Conservation (phyloP, 164 flowering plant genomes). For the Stephania cephalantha region DNA sequence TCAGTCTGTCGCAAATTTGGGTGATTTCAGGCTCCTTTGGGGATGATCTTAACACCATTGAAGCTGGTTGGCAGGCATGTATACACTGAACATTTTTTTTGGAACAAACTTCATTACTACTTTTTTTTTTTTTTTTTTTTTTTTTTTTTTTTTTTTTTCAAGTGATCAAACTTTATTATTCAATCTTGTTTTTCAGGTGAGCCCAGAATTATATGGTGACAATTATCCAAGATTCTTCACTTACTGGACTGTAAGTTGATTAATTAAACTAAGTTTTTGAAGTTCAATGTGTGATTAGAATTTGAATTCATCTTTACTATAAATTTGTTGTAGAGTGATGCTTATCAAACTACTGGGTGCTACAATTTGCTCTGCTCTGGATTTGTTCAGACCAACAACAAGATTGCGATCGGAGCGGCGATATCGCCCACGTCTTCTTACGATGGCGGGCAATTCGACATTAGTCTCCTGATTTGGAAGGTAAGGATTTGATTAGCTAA, state of each 20-base stretch:
- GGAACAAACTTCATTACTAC: neutral
- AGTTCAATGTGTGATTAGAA: neutral
- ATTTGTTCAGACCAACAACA: slow-evolving; percentile 87
- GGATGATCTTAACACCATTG: slow-evolving; percentile 93
- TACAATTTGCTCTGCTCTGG: slow-evolving; percentile 96
- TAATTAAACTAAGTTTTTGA: neutral
- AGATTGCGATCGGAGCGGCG: slow-evolving; percentile 93
- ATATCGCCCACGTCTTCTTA: slow-evolving; percentile 78
- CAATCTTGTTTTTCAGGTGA: slow-evolving; percentile 48
- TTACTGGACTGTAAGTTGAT: slow-evolving; percentile 87
- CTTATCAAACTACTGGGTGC: slow-evolving; percentile 97
- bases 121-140: neutral
- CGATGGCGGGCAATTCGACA: slow-evolving; percentile 76
- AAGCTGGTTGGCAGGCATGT: slow-evolving; percentile 99
- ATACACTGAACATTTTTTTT: neutral
- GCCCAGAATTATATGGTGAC: slow-evolving; percentile 94
- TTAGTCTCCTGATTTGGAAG: slow-evolving; percentile 94
- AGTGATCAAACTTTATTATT: neutral
- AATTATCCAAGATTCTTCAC: slow-evolving; percentile 91
- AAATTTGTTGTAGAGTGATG: slow-evolving; percentile 58
- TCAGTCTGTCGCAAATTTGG: slow-evolving; percentile 97
- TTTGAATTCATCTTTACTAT: neutral
- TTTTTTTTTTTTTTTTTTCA: neutral
- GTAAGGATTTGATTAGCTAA: slow-evolving; percentile 34
- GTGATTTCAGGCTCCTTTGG: slow-evolving; percentile 95